Evolutionary conservation across 1,284 basidiomycete species (phyloP).

Genomic region (Ceratobasidium sp.): DNA sequence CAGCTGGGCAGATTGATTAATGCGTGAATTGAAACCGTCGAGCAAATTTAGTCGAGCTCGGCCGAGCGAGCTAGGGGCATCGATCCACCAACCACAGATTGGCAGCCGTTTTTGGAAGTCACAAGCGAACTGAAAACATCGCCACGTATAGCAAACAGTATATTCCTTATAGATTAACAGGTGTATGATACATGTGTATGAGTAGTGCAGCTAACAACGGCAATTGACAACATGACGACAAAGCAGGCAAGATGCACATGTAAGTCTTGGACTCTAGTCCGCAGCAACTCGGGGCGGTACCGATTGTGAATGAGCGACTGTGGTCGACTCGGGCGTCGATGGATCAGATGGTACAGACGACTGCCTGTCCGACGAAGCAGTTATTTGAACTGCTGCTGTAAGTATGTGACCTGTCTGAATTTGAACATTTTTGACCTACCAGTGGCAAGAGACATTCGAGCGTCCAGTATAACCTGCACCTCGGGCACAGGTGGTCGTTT

Average conservation of each 20-base stretch:
- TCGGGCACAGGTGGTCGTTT: background rate
- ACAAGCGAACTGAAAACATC: background rate
- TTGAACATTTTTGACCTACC: constrained; percentile 10
- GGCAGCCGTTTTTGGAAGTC: background rate
- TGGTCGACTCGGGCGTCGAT: background rate
- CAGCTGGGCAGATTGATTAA: background rate
- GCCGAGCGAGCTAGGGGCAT: background rate
- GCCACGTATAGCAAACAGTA: background rate
- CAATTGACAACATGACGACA: constrained; percentile 14
- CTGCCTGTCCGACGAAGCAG: background rate
- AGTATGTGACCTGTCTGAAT: constrained; percentile 5
- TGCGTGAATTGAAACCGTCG: background rate
- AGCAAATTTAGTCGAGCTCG: background rate
- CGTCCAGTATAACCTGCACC: constrained; percentile 30
- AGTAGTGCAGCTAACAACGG: constrained; percentile 2
- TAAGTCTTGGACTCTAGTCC: background rate
- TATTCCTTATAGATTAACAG: background rate
- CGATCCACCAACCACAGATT: no score
- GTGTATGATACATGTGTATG: constrained; percentile 26
- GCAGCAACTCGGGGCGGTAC: background rate
- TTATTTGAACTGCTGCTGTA: constrained; percentile 22
- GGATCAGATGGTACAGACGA: constrained; percentile 1
- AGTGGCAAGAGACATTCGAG: constrained; percentile 17
- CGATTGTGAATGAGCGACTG: background rate
- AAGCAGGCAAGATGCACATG: constrained; percentile 11